Evolutionary conservation across 2,329 filamentous ascomycete species (phyloP).

Genomic region (Colletotrichum agaves): DNA sequence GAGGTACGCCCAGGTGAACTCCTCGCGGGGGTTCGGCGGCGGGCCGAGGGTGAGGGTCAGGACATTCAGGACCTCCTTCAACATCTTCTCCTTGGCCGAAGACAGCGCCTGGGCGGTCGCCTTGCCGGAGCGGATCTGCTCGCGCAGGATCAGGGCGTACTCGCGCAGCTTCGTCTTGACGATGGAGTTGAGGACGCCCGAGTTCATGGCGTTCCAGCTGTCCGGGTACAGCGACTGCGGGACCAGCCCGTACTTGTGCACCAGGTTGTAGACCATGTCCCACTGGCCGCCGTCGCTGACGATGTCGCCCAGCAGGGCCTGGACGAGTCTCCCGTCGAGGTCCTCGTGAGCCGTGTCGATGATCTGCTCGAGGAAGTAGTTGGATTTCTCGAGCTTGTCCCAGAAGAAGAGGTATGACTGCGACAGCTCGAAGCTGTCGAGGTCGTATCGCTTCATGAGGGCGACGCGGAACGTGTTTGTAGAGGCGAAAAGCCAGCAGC

Average conservation of each 20-base stretch:
- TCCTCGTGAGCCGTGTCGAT: slow-evolving; percentile 78
- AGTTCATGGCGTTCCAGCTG: slow-evolving; percentile 80
- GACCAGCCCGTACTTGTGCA: slow-evolving; percentile 88
- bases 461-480: slow-evolving; percentile 94
- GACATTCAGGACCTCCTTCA: slow-evolving; percentile 82
- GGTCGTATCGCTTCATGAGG: slow-evolving; percentile 83
- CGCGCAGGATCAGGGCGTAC: slow-evolving; percentile 78
- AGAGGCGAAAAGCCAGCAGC: slow-evolving; percentile 92
- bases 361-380: slow-evolving; percentile 88
- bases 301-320: slow-evolving; percentile 73
- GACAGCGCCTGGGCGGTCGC: slow-evolving; percentile 52
- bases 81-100: slow-evolving; percentile 75
- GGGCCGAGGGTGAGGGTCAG: slow-evolving; percentile 86
- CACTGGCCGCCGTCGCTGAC: slow-evolving; percentile 88
- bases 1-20: slow-evolving; percentile 84
- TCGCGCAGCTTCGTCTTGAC: slow-evolving; percentile 90
- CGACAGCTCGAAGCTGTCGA: slow-evolving; percentile 84
- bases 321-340: slow-evolving; percentile 78
- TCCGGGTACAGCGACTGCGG: slow-evolving; percentile 86
- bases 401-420: slow-evolving; percentile 92
- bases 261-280: slow-evolving; percentile 91
- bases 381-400: slow-evolving; percentile 93
- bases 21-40: slow-evolving; percentile 73
- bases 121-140: slow-evolving; percentile 53
- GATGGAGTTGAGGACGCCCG: slow-evolving; percentile 74